These are phyloP conservation scores for Prosopis cineraria DNA, from an alignment of 306 rosid species.

Conservation along the genomic window DNA sequence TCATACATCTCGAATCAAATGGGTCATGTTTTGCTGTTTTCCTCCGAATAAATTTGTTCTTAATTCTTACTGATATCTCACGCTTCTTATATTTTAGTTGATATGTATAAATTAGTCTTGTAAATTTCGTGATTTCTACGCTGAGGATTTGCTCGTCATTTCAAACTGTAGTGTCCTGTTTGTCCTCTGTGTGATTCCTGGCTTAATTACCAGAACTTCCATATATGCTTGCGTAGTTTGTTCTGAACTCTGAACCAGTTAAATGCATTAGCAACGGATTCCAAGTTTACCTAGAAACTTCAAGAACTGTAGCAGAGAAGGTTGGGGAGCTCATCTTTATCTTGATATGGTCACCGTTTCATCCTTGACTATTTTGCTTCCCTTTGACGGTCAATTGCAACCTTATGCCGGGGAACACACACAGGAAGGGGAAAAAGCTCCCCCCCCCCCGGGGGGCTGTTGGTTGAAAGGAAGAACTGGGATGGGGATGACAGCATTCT, in stretches of 20 bases:
- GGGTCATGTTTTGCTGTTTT: neutral
- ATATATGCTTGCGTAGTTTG: neutral
- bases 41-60: constrained; percentile 4
- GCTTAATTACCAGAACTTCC: neutral
- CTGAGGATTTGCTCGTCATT: neutral
- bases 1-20: neutral
- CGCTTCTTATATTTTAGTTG: no score
- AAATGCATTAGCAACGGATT: constrained; percentile 3
- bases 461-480: neutral
- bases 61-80: neutral
- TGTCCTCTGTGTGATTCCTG: neutral
- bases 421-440: no score
- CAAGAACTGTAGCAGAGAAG: neutral
- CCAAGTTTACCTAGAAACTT: neutral
- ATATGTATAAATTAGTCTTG: neutral
- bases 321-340: constrained; percentile 1
- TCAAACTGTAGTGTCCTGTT: neutral
- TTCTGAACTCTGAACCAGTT: neutral
- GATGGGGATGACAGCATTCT: neutral
- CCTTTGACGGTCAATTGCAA: neutral
- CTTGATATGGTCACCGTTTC: neutral
- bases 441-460: neutral
- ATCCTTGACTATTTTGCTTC: neutral
- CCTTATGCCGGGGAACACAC: no score
- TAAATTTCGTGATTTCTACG: neutral